Base-by-base conservation (phyloP, 2,329 filamentous ascomycete species). In the Colletotrichum chrysophilum region DNA sequence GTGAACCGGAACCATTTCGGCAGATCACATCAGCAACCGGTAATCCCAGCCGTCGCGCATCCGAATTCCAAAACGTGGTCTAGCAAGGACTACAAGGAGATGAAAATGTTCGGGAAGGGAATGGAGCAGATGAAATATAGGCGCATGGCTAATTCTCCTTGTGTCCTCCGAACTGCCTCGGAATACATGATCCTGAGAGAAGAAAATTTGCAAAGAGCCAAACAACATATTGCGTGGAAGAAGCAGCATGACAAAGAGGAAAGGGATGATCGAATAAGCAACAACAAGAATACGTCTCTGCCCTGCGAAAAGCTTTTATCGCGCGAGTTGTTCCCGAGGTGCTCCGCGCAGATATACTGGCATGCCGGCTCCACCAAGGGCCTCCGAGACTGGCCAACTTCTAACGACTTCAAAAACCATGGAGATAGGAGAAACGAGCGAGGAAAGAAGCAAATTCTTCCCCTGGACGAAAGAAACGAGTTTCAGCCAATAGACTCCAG, bases 61-160 rank as follows among this genome's bases (percentile, higher is more conserved):
- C n/a, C 43, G 43, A 83, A 85, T 43, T 86, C 85, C 64, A 85
- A 82, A 77, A 81, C 81, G 68, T 87, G 85, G 85, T 79, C 82
- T n/a, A 86, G 84, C 43, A 81, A 52, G 82, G 81, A 24, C 81
- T 80, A 56, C 83, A 84, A 65, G 81, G 82, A n/a, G 79, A 77
- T 34, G 79, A 76, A 24, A 24, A 7, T 24, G 6, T 86, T 84
- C 71, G 79, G 83, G n/a, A 86, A 81, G 76, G 80, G 84, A 79
- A 79, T 80, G 78, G 77, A 80, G n/a, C 84, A 84, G 60, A 74
- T 87, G 66, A 81, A 79, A 24, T 81, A 84, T 64, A 83, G 85
- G 66, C 79, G 82, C n/a, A 81, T 82, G 3, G 80, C 82, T 61
- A 81, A 82, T 14, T 87, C 85, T 1, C 84, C 85, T 1, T 84